Evolutionary conservation across 2,329 filamentous ascomycete genomes (phyloP).

Genomic region (Calonectria pseudoturangicola): DNA sequence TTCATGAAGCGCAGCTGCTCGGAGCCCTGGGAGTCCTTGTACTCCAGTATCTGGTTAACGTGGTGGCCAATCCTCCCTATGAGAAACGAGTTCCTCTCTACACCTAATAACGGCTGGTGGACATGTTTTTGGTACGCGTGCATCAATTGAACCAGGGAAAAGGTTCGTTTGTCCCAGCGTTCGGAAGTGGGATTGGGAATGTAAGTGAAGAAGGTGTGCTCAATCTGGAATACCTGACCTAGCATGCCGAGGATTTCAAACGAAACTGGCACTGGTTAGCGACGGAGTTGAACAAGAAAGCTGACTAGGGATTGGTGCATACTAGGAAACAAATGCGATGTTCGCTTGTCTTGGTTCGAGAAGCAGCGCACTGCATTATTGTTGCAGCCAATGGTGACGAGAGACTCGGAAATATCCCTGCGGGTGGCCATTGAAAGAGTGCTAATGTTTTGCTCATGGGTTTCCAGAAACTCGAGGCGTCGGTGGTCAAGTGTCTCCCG

Average conservation of each 20-base stretch:
- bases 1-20: slow-evolving; percentile 60
- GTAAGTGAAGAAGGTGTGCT: slow-evolving; percentile 69
- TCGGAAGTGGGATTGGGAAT: slow-evolving; percentile 75
- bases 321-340: slow-evolving; percentile 71
- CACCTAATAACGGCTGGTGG: slow-evolving; percentile 42
- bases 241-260: slow-evolving; percentile 78
- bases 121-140: slow-evolving; percentile 61
- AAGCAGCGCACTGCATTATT: slow-evolving; percentile 70
- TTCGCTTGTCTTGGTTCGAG: slow-evolving; percentile 60
- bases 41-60: slow-evolving; percentile 49
- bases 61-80: slow-evolving; percentile 53
- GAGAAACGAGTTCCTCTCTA: slow-evolving; percentile 50
- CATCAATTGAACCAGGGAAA: slow-evolving; percentile 66
- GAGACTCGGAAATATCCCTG: slow-evolving; percentile 71
- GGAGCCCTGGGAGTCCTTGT: slow-evolving; percentile 39
- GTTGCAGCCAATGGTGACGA: slow-evolving; percentile 73
- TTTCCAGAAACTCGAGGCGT: slow-evolving; percentile 61
- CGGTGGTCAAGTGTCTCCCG: slow-evolving; percentile 62
- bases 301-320: slow-evolving; percentile 43
- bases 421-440: slow-evolving; percentile 69
- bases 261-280: slow-evolving; percentile 63
- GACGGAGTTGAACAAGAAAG: neutral
- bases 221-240: slow-evolving; percentile 69
- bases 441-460: slow-evolving; percentile 64
- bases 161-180: slow-evolving; percentile 71